Percentiles rank a stretch among this genome's conserved stretches.
These are phyloP conservation scores for Agrostemma githago DNA, from an alignment of 148 eudicot genomes.

Conservation along the genomic window DNA sequence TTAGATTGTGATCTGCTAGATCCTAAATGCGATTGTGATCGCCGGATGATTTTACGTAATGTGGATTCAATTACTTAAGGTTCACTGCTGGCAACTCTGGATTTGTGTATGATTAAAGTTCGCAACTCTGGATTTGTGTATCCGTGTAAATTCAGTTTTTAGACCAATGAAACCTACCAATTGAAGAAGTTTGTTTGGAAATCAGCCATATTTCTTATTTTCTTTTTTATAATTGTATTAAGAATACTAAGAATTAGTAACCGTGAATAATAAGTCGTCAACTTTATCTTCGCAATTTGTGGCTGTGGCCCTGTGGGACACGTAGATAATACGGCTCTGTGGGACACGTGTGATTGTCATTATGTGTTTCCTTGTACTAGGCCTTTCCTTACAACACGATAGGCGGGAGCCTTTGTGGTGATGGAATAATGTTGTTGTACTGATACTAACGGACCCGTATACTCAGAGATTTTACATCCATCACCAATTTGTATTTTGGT, in stretches of 20 bases:
- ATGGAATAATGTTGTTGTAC: neutral
- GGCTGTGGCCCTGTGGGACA: neutral
- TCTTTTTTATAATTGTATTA: neutral
- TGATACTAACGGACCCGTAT: no score
- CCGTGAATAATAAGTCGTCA: neutral
- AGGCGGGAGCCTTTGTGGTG: neutral
- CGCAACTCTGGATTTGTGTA: neutral
- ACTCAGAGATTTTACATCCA: no score
- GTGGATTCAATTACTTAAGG: neutral
- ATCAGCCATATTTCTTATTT: neutral
- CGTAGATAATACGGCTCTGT: neutral
- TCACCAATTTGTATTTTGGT: no score
- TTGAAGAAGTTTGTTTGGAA: neutral
- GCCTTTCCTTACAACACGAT: no score
- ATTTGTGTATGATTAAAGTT: neutral
- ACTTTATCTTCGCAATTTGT: neutral
- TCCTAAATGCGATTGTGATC: neutral
- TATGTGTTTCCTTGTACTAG: neutral
- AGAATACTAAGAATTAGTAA: neutral
- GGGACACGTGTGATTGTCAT: neutral
- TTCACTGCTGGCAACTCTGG: neutral
- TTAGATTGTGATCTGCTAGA: neutral
- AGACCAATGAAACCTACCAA: neutral
- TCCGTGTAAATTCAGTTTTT: neutral
- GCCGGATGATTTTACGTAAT: neutral